Evolutionary conservation across 192 early-diverging fungal genomes (phyloP), one percentile per base, ranked within the genome.

Genomic region (Blastocladiella britannica): DNA sequence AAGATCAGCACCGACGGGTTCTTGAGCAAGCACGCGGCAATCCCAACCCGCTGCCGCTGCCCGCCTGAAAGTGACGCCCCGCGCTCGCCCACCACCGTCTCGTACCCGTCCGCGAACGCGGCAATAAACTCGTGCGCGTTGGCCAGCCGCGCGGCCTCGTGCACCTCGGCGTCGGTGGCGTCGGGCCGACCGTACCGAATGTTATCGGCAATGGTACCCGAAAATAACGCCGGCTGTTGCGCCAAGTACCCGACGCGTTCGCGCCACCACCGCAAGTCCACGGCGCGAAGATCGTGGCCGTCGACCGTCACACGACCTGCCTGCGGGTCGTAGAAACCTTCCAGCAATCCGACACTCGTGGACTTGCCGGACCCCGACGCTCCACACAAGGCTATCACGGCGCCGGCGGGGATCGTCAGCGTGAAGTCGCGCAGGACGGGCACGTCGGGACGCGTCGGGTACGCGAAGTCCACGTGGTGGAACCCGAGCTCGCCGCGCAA

Each of bases 181-280:
- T 58, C 62, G 53, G 79, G 73, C 1, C 62, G 60, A 7, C 78
- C 82, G 60, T 82, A 83, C 6, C 74, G 63, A 47, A 83, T 74
- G 59, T 87, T 87, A n/a, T 87, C 82, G 26, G 65, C 64, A 58
- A 87, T 81, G 7, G 79, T 78, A 1, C 78, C 77, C n/a, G 68
- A 74, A 68, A 89, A 87, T 28, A 90, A 61, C 8, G 76, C 74
- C 0, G 83, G 83, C 61, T 88, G 84, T 60, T 89, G 84, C 24
- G 72, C 75, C 22, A 87, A 83, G 54, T 77, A 68, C 7, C 80
- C 81, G 6, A 86, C 57, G 4, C 75, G 78, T 24, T 71, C 62
- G 53, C 85, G 80, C 72, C 72, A 77, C 68, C 71, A 70, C 28
- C 60, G 65, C 28, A 82, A 58, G 29, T 73, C 67, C 25, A 82